These are phyloP conservation scores for Mycena rebaudengoi DNA, from an alignment of 768 basidiomycete species.

Conservation along the genomic window DNA sequence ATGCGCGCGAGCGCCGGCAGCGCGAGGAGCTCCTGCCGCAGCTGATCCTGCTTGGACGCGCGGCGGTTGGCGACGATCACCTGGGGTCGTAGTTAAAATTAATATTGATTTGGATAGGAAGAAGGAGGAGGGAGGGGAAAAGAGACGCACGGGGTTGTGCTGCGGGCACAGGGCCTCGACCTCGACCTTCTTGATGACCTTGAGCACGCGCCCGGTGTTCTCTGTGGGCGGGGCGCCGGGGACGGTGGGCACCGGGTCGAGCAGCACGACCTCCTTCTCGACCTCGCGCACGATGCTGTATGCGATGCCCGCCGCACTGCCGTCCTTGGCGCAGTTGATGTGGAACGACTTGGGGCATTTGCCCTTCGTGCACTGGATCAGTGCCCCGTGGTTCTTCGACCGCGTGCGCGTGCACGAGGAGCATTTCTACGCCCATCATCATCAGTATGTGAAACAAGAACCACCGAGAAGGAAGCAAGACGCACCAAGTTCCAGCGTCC, in stretches of 20 bases:
- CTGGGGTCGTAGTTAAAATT: slow-evolving; percentile 49
- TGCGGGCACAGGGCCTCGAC: slow-evolving; percentile 83
- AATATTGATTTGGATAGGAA: neutral
- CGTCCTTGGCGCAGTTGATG: slow-evolving; percentile 84
- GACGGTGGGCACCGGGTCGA: slow-evolving; percentile 47
- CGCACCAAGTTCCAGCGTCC: slow-evolving; percentile 93
- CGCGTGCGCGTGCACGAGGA: slow-evolving; percentile 78
- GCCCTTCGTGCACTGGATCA: slow-evolving; percentile 93
- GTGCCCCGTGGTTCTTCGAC: slow-evolving; percentile 76
- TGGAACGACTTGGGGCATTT: slow-evolving; percentile 96
- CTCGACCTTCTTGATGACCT: slow-evolving; percentile 76
- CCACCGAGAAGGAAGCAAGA: neutral
- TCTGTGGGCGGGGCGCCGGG: slow-evolving; percentile 8
- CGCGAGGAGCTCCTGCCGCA: slow-evolving; percentile 73
- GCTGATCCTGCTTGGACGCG: slow-evolving; percentile 76
- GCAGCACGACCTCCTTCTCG: slow-evolving; percentile 82
- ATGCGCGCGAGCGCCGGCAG: slow-evolving; percentile 78
- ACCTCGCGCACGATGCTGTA: slow-evolving; percentile 73
- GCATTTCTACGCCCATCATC: slow-evolving; percentile 75
- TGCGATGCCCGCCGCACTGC: slow-evolving; percentile 58
- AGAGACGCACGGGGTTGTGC: slow-evolving; percentile 89
- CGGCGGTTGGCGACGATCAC: slow-evolving; percentile 78
- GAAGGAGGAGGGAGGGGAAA: neutral
- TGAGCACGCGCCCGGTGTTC: slow-evolving; percentile 53
- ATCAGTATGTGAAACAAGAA: slow-evolving; percentile 6